Conservation (phyloP, 805 yeast genomes). For the Pichia phayaonensis region DNA sequence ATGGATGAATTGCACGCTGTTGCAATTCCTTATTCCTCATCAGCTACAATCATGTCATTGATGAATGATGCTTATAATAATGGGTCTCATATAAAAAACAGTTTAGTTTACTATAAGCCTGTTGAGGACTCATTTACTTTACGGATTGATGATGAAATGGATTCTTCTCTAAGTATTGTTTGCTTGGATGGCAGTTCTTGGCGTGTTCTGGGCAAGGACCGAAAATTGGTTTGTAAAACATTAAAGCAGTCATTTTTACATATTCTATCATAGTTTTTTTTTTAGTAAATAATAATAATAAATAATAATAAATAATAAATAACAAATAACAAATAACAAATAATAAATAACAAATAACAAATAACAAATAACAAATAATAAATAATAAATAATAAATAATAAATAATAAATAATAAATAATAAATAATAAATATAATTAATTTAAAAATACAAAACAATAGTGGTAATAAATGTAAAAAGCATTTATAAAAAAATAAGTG, state of each 20-base stretch:
- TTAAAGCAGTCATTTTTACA: slow-evolving; percentile 2
- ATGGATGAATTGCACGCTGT: slow-evolving; percentile 39
- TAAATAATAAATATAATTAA: no score
- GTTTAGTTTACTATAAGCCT: slow-evolving; percentile 38
- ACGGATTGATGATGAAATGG: slow-evolving; percentile 2
- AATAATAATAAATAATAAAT: not conserved
- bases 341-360: no score
- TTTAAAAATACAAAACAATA: no score
- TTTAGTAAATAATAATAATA: not conserved
- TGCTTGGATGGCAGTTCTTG: slow-evolving; percentile 56
- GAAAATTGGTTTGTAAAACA: not conserved
- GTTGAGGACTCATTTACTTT: not conserved
- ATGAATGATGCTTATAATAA: slow-evolving; percentile 49
- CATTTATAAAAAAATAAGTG: not conserved
- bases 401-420: no score
- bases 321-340: no score
- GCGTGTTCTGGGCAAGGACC: not conserved
- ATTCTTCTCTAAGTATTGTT: slow-evolving; percentile 35
- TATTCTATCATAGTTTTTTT: not conserved
- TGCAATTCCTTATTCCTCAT: slow-evolving; percentile 32
- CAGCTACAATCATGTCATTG: slow-evolving; percentile 39
- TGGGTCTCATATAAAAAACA: slow-evolving; percentile 46
- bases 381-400: no score
- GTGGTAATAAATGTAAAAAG: not conserved
- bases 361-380: no score